Conservation (phyloP, 176 grass and related monocot species). For the Rhynchospora breviuscula region DNA sequence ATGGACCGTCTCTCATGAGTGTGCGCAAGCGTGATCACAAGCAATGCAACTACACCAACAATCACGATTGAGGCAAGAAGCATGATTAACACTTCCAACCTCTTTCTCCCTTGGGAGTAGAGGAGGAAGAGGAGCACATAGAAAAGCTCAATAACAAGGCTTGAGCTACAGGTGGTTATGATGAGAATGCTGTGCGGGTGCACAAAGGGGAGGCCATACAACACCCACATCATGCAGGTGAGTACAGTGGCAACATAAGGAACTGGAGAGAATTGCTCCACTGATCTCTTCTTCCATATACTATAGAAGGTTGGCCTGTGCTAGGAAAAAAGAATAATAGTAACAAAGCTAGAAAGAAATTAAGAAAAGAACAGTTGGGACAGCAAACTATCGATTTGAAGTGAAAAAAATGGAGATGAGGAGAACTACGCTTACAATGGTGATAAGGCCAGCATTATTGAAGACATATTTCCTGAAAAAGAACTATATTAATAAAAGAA, state of each 20-base stretch:
- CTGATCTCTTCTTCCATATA: conserved; percentile 79
- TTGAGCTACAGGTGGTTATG: conserved; percentile 77
- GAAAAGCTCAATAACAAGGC: conserved; percentile 58
- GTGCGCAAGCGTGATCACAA: conserved; percentile 43
- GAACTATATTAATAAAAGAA: neutral
- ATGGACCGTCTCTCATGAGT: conserved; percentile 57
- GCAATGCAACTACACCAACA: conserved; percentile 38
- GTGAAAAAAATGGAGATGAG: neutral
- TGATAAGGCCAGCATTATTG: conserved; percentile 61
- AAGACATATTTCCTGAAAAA: conserved; percentile 70
- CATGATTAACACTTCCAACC: conserved; percentile 42
- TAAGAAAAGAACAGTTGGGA: neutral
- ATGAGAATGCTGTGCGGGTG: conserved; percentile 88
- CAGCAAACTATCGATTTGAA: neutral
- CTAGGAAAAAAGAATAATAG: neutral
- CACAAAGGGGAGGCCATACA: conserved; percentile 64
- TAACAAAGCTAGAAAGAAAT: neutral
- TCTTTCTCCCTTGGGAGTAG: conserved; percentile 35
- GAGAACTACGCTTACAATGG: conserved; percentile 52
- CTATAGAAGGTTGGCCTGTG: conserved; percentile 63
- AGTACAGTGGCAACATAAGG: conserved; percentile 71
- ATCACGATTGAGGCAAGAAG: conserved; percentile 45
- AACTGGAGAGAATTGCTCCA: conserved; percentile 80
- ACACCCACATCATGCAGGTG: conserved; percentile 93
- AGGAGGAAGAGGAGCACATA: conserved; percentile 66